Conservation (phyloP, 148 eudicot species). For the Amaranthus hypochondriacus region DNA sequence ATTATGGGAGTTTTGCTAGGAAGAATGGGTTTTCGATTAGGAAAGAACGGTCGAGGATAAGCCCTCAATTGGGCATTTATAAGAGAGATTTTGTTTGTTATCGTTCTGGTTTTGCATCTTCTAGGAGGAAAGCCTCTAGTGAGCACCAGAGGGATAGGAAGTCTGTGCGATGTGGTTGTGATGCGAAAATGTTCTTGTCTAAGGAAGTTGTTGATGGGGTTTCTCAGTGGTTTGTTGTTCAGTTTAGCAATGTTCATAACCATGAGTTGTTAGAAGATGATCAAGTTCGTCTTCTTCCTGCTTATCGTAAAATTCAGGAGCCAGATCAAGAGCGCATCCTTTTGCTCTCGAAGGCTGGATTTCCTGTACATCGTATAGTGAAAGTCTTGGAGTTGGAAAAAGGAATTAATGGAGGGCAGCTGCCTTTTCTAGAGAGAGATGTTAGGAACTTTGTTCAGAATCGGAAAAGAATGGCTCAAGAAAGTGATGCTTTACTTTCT, state of each 20-base stretch:
- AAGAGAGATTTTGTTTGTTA: constrained; percentile 78
- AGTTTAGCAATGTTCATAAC: constrained; percentile 73
- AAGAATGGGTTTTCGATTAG: constrained; percentile 68
- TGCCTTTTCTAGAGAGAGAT: constrained; percentile 67
- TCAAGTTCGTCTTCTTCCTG: constrained; percentile 70
- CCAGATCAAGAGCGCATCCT: constrained; percentile 28
- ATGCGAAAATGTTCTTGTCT: constrained; percentile 60
- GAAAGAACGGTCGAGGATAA: constrained; percentile 66
- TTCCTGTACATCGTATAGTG: constrained; percentile 56
- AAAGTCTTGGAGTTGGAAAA: constrained; percentile 63
- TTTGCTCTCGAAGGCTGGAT: constrained; percentile 66
- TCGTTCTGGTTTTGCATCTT: constrained; percentile 62
- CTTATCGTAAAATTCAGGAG: constrained; percentile 42
- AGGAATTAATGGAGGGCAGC: constrained; percentile 58
- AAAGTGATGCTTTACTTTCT: constrained; percentile 35
- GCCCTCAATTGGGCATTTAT: constrained; percentile 58
- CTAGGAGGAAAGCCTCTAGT: constrained; percentile 53
- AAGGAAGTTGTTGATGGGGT: constrained; percentile 60
- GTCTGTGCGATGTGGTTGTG: constrained; percentile 76
- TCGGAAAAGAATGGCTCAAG: constrained; percentile 54
- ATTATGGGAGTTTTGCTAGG: constrained; percentile 52
- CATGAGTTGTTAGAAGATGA: constrained; percentile 76
- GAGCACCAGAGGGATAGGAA: constrained; percentile 71
- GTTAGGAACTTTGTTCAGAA: constrained; percentile 62
- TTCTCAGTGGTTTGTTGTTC: constrained; percentile 55